These are phyloP conservation scores for Actinomortierella wolfii DNA, from an alignment of 371 early-diverging fungal genomes.

Conservation along the genomic window DNA sequence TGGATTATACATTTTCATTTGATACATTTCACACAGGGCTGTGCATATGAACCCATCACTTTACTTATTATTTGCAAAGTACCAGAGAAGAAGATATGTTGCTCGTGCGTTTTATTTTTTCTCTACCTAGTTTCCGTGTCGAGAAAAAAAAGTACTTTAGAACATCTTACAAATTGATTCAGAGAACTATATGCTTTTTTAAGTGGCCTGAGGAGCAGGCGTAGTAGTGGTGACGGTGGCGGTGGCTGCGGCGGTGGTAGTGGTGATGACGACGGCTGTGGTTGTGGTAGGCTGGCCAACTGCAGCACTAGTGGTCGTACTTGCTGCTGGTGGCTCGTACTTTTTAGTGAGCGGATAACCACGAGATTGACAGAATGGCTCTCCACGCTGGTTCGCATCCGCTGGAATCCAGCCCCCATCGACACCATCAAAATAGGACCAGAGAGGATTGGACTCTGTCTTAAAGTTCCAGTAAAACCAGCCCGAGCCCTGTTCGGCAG, in stretches of 20 bases:
- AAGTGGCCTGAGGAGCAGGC: not conserved
- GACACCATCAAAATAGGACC: conserved; percentile 52
- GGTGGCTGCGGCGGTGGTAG: conserved; percentile 1
- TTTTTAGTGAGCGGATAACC: not conserved
- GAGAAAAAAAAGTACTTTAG: too few species aligned
- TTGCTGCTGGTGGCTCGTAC: too few species aligned
- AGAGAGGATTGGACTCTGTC: conserved; percentile 47
- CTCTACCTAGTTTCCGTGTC: too few species aligned
- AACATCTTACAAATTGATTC: too few species aligned
- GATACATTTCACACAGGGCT: too few species aligned
- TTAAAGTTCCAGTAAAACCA: conserved; percentile 59
- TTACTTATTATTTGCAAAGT: too few species aligned
- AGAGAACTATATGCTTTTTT: too few species aligned
- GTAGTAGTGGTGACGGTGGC: not conserved
- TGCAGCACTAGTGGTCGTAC: not conserved
- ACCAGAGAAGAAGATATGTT: too few species aligned
- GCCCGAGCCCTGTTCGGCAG: conserved; percentile 49
- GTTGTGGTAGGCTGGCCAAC: not conserved
- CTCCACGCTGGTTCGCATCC: conserved; percentile 38
- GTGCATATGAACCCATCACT: too few species aligned
- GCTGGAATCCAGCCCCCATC: conserved; percentile 45
- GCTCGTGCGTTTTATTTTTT: too few species aligned
- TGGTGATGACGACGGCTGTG: not conserved
- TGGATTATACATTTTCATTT: too few species aligned
- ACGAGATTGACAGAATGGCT: not conserved